A percentile compares a stretch with the other conserved stretches of the same genome.
These are phyloP conservation scores for Wickerhamomyces sp. DNA, from an alignment of 1,139 yeast species.

Conservation along the genomic window DNA sequence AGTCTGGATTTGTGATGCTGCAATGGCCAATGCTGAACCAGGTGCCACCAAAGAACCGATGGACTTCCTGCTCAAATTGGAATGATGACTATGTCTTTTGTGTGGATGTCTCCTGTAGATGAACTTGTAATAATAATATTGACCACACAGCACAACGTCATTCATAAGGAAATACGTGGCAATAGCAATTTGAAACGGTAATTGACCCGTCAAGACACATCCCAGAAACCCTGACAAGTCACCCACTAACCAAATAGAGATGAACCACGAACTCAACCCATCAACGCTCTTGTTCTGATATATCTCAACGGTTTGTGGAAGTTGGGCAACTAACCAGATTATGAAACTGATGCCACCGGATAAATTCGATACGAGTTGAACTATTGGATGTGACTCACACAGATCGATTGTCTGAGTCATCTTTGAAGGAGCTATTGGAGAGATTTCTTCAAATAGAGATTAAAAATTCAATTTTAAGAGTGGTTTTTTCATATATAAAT, in stretches of 20 bases:
- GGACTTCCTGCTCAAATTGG: background rate
- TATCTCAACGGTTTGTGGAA: conserved; percentile 81
- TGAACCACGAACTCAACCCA: conserved; percentile 76
- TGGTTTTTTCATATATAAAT: no score
- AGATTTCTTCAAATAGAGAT: no score
- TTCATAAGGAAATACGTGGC: conserved; percentile 72
- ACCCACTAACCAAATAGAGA: conserved; percentile 78
- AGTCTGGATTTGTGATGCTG: conserved; percentile 15
- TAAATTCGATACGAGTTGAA: conserved; percentile 24
- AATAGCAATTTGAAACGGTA: conserved; percentile 70
- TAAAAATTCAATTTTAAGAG: no score
- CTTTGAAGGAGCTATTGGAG: no score
- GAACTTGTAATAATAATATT: conserved; percentile 66
- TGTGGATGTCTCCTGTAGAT: conserved; percentile 33
- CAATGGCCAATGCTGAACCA: conserved; percentile 15
- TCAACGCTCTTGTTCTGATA: conserved; percentile 75
- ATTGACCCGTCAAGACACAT: conserved; percentile 69
- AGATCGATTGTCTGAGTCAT: no score
- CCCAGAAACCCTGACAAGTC: conserved; percentile 79
- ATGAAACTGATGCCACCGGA: conserved; percentile 49
- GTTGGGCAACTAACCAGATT: conserved; percentile 81
- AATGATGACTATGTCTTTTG: conserved; percentile 21
- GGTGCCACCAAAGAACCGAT: conserved; percentile 15
- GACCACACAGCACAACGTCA: conserved; percentile 67
- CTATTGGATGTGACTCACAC: conserved; percentile 12